These are phyloP conservation scores for Psilocybe sp. DNA, from an alignment of 768 basidiomycete genomes.

Conservation along the genomic window DNA sequence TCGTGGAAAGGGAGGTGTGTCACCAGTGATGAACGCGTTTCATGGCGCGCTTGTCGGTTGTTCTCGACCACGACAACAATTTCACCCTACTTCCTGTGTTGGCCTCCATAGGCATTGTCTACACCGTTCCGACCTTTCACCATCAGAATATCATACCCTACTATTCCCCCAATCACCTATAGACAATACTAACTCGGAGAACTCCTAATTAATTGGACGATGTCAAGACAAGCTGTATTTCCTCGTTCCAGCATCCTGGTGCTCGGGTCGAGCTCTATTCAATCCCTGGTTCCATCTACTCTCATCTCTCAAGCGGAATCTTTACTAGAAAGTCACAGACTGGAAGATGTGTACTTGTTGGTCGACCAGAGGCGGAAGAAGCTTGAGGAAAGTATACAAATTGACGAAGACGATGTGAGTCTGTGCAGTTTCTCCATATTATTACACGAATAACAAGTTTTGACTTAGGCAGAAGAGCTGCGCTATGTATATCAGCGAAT, in stretches of 20 bases:
- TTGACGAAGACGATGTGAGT: constrained; percentile 55
- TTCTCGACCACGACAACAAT: no score
- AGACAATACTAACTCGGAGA: no score
- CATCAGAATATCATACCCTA: no score
- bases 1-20: background rate
- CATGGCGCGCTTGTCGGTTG: background rate
- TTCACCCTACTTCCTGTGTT: no score
- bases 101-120: no score
- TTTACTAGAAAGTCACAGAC: constrained; percentile 58
- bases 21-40: background rate
- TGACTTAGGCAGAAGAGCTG: constrained; percentile 58
- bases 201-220: background rate
- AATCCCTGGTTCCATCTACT: constrained; percentile 69
- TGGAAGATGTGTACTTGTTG: constrained; percentile 62
- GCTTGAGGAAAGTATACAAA: constrained; percentile 46
- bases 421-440: background rate
- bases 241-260: constrained; percentile 70
- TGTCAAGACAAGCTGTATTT: constrained; percentile 37
- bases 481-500: constrained; percentile 79
- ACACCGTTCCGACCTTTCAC: no score
- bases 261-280: constrained; percentile 55
- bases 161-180: no score
- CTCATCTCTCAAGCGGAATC: constrained; percentile 72
- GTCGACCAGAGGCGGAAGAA: constrained; percentile 60
- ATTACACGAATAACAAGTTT: background rate